Evolutionary conservation across 2,329 filamentous ascomycete genomes (phyloP), one percentile per base, ranked within the genome.

Genomic region (Aspergillus sp.): DNA sequence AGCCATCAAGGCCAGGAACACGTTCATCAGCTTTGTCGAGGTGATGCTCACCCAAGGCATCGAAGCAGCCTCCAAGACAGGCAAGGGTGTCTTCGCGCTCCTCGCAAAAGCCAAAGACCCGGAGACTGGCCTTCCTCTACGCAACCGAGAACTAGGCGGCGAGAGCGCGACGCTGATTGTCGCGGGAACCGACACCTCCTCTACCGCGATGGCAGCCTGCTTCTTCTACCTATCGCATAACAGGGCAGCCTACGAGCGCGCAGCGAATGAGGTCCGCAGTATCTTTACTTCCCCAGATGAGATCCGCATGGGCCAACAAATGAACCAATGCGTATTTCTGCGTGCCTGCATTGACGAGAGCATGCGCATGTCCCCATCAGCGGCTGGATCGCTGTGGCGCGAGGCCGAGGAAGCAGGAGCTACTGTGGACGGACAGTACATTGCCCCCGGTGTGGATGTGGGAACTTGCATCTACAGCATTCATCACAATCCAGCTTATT

Each of bases 1-100:
- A 17, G 55, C 61, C 70, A 75, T 62, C 78, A 79, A 64, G 77
- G 81, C 75, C 70, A 75, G 61, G 77, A 80, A 69, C 77, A 75
- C 66, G 75, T 78, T 65, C 36, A 61, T 66, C 44, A 21, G 53
- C 10, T 66, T 65, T 50, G 58, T 69, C 42, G 59, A 64, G 13
- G 56, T 27, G 8, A 54, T 49, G 13, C 19, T 54, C 19, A 19
- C 15, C 6, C 36, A 58, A 39, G 39, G 50, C 2, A 54, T 58
- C 32, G 38, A 19, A 8, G 30, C 25, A 8, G n/a, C 49, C 3
- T 48, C 36, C 39, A 53, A 53, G 38, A 36, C 49, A 15, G 32
- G 30, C 32, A 54, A 49, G 42, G 57, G 41, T 6, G 41, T 38
- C 17, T 54, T 59, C 15, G 39, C 49, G 11, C 38, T 15, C 13